Evolutionary conservation across 306 rosid species (phyloP).

Genomic region (Sechiopsis laciniata): DNA sequence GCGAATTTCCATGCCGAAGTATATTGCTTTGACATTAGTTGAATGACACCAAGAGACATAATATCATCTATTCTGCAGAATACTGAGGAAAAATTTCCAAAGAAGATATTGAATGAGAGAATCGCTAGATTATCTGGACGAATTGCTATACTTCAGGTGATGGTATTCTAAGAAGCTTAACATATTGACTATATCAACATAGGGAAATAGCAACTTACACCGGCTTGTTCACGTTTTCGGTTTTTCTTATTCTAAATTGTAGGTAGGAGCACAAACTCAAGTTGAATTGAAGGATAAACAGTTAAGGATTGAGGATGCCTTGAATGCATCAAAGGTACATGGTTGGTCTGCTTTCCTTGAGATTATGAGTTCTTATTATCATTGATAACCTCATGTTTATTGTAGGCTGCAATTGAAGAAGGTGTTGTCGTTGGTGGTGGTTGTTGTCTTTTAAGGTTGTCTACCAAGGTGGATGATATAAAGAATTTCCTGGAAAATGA

Average conservation of each 20-base stretch:
- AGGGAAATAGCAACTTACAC: conserved; percentile 15
- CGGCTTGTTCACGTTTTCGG: conserved; percentile 24
- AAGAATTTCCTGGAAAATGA: conserved; percentile 65
- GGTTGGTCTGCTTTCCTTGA: conserved; percentile 13
- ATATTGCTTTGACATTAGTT: conserved; percentile 10
- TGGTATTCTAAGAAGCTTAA: conserved; percentile 17
- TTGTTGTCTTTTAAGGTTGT: conserved; percentile 79
- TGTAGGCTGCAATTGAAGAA: conserved; percentile 90
- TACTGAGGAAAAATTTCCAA: conserved; percentile 68
- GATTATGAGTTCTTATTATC: background rate
- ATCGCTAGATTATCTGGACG: conserved; percentile 82
- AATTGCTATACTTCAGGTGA: conserved; percentile 85
- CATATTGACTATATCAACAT: conserved; percentile 5
- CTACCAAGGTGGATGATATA: conserved; percentile 58
- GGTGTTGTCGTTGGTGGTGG: conserved; percentile 98
- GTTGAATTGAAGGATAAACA: conserved; percentile 91
- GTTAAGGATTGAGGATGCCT: conserved; percentile 80
- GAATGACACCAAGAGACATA: conserved; percentile 14
- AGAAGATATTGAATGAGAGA: conserved; percentile 75
- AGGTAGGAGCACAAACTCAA: conserved; percentile 97
- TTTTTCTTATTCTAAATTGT: conserved; percentile 26
- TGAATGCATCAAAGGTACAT: conserved; percentile 82
- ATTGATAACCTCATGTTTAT: conserved; percentile 13
- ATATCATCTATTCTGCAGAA: conserved; percentile 46
- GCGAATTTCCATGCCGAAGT: conserved; percentile 9